Conservation (phyloP, 345 rosid species). For the Eucalyptus curtisii region DNA sequence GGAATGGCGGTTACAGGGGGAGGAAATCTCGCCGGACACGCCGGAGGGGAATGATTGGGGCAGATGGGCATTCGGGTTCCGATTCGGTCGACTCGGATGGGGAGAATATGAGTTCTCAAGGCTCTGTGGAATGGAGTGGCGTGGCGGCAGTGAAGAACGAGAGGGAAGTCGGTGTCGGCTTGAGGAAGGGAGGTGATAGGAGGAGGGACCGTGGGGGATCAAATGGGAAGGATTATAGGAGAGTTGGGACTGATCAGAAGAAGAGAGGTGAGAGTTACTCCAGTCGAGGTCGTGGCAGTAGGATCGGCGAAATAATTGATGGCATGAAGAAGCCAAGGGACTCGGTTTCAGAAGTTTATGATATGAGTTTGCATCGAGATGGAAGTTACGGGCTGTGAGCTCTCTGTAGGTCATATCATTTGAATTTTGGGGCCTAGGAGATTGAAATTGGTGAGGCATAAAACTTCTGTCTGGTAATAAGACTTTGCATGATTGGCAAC, state of each 20-base stretch:
- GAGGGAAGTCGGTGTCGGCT: neutral
- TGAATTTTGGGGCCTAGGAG: neutral
- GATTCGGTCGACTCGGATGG: neutral
- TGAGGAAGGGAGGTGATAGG: neutral
- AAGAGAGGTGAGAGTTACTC: slow-evolving; percentile 2
- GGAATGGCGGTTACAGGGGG: neutral
- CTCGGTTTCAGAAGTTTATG: slow-evolving; percentile 7
- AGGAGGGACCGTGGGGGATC: neutral
- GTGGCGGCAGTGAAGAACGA: neutral
- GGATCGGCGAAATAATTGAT: neutral
- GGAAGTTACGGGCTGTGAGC: slow-evolving; percentile 18
- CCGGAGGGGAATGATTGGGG: neutral
- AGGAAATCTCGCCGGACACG: neutral
- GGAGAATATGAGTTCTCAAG: neutral
- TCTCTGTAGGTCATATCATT: neutral
- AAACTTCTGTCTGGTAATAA: neutral
- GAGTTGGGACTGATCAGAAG: slow-evolving; percentile 2
- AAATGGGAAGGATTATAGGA: neutral
- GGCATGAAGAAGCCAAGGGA: neutral
- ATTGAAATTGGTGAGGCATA: neutral
- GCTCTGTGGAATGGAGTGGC: neutral
- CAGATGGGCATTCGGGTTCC: neutral
- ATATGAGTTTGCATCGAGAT: slow-evolving; percentile 26
- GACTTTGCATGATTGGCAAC: neutral
- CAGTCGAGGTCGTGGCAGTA: neutral